These are phyloP conservation scores for Rhodomyrtus psidioides DNA, from an alignment of 441 rosid genomes.

Conservation along the genomic window DNA sequence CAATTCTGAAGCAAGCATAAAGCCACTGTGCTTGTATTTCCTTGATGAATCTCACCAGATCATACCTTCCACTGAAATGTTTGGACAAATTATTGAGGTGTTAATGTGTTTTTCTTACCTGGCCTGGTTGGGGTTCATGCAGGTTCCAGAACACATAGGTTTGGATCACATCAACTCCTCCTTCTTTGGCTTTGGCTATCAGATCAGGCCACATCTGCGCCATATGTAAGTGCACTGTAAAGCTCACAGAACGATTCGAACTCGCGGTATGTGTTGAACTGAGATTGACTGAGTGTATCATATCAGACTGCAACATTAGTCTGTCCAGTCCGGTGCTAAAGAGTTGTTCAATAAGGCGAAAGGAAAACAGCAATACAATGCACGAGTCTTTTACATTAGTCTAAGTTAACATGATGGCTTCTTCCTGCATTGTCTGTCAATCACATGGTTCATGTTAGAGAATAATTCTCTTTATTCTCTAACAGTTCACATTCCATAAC, in stretches of 20 bases:
- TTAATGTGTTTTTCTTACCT: slow-evolving; percentile 24
- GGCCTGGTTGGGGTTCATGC: slow-evolving; percentile 63
- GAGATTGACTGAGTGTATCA: too few relatives aligned
- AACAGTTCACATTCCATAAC: neutral
- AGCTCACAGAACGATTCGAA: neutral
- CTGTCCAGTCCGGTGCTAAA: neutral
- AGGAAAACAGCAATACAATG: neutral
- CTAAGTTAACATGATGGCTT: neutral
- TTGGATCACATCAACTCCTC: slow-evolving; percentile 79
- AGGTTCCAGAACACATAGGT: slow-evolving; percentile 89
- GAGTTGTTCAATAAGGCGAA: neutral
- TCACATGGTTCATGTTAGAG: neutral
- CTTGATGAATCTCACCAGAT: slow-evolving; percentile 66
- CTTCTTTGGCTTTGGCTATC: slow-evolving; percentile 67
- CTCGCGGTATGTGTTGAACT: neutral
- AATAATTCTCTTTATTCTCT: too few relatives aligned
- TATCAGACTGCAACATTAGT: neutral
- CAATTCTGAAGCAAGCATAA: slow-evolving; percentile 72
- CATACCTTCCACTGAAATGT: slow-evolving; percentile 55
- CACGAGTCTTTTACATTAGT: neutral
- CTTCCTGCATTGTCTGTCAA: neutral
- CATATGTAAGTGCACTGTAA: neutral
- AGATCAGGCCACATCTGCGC: slow-evolving; percentile 79
- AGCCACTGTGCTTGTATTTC: slow-evolving; percentile 78
- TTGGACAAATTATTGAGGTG: neutral